Evolutionary conservation across 148 eudicot genomes (phyloP).

Genomic region (Persicaria tinctoria): DNA sequence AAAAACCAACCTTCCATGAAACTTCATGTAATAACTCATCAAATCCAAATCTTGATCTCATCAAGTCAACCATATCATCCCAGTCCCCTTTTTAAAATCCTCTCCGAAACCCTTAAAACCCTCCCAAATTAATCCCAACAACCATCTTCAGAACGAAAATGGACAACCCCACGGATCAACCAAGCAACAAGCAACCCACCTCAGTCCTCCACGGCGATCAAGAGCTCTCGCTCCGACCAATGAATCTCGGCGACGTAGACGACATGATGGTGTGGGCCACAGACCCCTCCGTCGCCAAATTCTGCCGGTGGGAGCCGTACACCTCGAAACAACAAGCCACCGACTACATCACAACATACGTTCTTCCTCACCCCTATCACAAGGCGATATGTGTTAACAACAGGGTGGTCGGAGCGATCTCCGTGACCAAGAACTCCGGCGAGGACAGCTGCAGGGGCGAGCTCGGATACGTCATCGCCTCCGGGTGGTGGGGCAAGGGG

Average conservation of each 20-base stretch:
- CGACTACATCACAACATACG: constrained; percentile 15
- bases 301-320: constrained; percentile 27
- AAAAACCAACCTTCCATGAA: too few species aligned
- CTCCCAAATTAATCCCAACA: too few species aligned
- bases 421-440: constrained; percentile 22
- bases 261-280: constrained; percentile 39
- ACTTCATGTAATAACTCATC: too few species aligned
- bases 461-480: constrained; percentile 36
- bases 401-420: constrained; percentile 29
- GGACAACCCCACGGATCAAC: too few species aligned
- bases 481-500: constrained; percentile 50
- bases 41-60: too few species aligned
- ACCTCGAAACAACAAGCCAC: constrained; percentile 30
- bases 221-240: constrained; percentile 20
- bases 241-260: constrained; percentile 31
- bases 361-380: constrained; percentile 30
- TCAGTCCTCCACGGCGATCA: too few species aligned
- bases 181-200: too few species aligned
- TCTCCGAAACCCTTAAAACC: too few species aligned
- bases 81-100: too few species aligned
- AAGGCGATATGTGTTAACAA: constrained; percentile 38
- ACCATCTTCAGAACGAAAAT: too few species aligned
- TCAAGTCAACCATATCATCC: too few species aligned
- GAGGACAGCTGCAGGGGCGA: constrained; percentile 32
- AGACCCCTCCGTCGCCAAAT: constrained; percentile 24